Conservation (phyloP, 2,329 filamentous ascomycete genomes). For the Xylaria sp. region DNA sequence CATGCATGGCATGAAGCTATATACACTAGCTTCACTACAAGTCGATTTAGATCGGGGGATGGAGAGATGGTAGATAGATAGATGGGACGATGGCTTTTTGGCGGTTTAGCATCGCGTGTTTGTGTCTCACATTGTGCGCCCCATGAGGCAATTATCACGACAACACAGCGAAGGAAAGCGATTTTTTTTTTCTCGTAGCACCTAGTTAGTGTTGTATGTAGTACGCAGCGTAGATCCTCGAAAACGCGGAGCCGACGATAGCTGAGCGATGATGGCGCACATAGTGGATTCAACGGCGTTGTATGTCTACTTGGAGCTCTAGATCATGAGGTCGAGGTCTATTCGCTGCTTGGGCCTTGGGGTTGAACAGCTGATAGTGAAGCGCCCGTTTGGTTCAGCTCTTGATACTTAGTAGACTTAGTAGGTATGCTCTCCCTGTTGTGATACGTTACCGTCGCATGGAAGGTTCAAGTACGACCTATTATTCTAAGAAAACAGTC, state of each 20-base stretch:
- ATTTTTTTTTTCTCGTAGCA: background rate
- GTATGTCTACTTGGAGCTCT: background rate
- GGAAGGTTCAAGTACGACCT: conserved; percentile 4
- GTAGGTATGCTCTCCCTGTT: conserved; percentile 9
- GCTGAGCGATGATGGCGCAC: conserved; percentile 20
- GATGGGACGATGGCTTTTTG: conserved; percentile 15
- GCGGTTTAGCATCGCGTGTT: background rate
- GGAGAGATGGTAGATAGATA: too few relatives aligned
- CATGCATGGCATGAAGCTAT: conserved; percentile 1
- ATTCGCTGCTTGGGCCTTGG: conserved; percentile 24
- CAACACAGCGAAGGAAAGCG: background rate
- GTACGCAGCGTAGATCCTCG: background rate
- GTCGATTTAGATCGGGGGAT: background rate
- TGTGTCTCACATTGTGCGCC: conserved; percentile 8
- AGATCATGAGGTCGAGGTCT: conserved; percentile 14
- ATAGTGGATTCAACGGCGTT: conserved; percentile 6
- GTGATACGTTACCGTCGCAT: conserved; percentile 36
- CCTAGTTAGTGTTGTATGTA: background rate
- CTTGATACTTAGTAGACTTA: conserved; percentile 1
- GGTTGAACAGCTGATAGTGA: conserved; percentile 25
- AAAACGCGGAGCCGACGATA: background rate
- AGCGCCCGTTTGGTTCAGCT: conserved; percentile 28
- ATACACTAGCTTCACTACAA: background rate
- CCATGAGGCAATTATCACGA: conserved; percentile 21
- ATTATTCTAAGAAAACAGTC: background rate